Evolutionary conservation across 441 rosid genomes (phyloP).

Genomic region (Croton laevigatus): DNA sequence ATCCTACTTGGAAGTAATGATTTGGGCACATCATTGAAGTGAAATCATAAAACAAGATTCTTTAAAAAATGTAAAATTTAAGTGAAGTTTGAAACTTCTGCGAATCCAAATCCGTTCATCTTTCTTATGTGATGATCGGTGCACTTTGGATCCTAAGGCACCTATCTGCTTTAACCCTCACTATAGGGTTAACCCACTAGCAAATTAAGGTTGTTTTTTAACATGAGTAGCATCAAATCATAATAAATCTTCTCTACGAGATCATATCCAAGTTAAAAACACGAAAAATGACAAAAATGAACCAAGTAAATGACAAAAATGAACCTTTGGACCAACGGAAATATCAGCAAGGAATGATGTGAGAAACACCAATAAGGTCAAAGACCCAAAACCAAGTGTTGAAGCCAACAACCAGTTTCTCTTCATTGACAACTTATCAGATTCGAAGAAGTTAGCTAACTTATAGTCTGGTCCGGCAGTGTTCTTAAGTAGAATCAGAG

Average conservation of each 20-base stretch:
- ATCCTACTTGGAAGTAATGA: not conserved
- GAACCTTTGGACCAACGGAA: conserved; percentile 46
- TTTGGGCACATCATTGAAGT: not conserved
- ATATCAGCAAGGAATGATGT: conserved; percentile 46
- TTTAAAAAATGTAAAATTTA: not conserved
- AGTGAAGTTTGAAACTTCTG: not conserved
- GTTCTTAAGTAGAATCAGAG: conserved; percentile 46
- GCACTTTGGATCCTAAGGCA: not conserved
- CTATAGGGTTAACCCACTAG: not conserved
- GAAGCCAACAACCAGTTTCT: conserved; percentile 67
- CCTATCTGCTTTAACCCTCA: too few relatives aligned
- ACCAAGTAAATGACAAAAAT: too few relatives aligned
- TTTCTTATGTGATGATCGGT: not conserved
- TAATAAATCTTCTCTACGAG: not conserved
- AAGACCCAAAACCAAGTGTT: conserved; percentile 50
- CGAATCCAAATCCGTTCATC: not conserved
- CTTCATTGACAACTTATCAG: conserved; percentile 22
- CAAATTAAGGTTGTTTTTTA: not conserved
- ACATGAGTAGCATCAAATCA: not conserved
- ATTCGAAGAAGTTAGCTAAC: conserved; percentile 39
- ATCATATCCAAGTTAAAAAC: not conserved
- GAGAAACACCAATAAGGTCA: conserved; percentile 48
- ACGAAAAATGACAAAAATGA: not conserved
- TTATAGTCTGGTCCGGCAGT: conserved; percentile 44
- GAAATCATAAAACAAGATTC: not conserved